Percentiles rank a stretch among this genome's conserved stretches.
phyloP scores from a whole-genome alignment of 1,284 basidiomycete genomes.

The Moesziomyces parantarcticus region DNA sequence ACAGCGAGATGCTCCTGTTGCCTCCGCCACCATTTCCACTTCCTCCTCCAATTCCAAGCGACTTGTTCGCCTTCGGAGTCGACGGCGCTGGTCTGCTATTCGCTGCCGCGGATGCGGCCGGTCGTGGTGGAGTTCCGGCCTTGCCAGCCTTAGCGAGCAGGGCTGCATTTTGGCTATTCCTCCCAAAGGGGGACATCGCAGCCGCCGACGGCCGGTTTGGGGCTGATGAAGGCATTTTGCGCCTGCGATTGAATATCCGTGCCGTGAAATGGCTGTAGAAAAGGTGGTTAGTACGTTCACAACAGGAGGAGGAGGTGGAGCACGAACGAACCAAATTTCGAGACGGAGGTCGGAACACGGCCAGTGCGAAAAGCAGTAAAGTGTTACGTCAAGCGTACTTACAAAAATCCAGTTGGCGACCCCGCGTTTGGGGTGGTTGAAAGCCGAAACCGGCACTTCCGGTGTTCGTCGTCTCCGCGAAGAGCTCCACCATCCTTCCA shows the following conservation, averaged over 20 bases:
- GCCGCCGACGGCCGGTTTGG: conserved; percentile 23
- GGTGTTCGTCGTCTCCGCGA: background rate
- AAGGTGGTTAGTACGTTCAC: background rate
- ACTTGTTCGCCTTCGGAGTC: conserved; percentile 29
- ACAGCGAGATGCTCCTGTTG: conserved; percentile 38
- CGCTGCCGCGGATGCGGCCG: conserved; percentile 13
- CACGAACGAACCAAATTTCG: background rate
- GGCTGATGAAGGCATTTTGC: conserved; percentile 24
- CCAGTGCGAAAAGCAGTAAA: background rate
- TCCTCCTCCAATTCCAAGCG: conserved; percentile 7
- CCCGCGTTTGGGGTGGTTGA: background rate
- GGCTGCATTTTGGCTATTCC: conserved; percentile 51
- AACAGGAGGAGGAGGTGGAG: background rate
- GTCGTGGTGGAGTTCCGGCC: conserved; percentile 22
- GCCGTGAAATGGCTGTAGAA: background rate
- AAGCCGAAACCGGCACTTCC: background rate
- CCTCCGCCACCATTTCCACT: conserved; percentile 13
- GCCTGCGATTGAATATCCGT: background rate
- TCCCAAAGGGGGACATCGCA: conserved; percentile 48
- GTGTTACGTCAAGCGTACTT: background rate
- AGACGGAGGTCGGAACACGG: background rate
- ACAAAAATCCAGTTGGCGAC: no score
- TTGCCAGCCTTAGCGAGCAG: conserved; percentile 38
- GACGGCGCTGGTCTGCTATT: conserved; percentile 17
- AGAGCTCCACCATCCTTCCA: background rate